Conservation (phyloP, 2,329 filamentous ascomycete genomes). For the Exophiala phaeomuriformis region DNA sequence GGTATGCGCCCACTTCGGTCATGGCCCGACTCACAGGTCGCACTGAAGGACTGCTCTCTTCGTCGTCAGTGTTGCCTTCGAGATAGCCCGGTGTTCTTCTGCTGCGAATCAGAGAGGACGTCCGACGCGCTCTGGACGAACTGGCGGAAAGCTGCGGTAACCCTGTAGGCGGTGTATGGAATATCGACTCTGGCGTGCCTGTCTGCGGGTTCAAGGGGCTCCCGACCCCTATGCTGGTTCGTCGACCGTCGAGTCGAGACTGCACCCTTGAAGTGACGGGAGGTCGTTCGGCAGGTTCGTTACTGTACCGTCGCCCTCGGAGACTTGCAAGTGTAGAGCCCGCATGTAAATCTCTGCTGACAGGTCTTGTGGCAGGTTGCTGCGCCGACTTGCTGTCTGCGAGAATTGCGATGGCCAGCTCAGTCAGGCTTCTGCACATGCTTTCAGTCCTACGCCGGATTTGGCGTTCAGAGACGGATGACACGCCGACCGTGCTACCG, state of each 20-base stretch:
- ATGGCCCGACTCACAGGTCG: conserved; percentile 39
- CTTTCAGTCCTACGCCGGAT: conserved; percentile 84
- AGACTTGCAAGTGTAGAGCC: conserved; percentile 29
- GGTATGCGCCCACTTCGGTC: conserved; percentile 36
- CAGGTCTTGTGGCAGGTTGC: conserved; percentile 24
- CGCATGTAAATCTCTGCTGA: conserved; percentile 29
- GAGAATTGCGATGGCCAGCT: conserved; percentile 77
- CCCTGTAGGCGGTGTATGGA: conserved; percentile 27
- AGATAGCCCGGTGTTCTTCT: conserved; percentile 31
- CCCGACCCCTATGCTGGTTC: conserved; percentile 19
- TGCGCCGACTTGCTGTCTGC: conserved; percentile 42
- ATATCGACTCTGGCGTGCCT: conserved; percentile 7
- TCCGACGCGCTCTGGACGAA: conserved; percentile 36
- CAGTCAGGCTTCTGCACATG: conserved; percentile 85
- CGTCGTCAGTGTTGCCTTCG: conserved; percentile 32
- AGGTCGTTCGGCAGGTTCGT: conserved; percentile 35
- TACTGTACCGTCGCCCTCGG: conserved; percentile 33
- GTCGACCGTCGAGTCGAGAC: conserved; percentile 37
- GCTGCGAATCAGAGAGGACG: conserved; percentile 35
- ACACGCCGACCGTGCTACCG: conserved; percentile 45
- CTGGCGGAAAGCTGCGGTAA: conserved; percentile 28
- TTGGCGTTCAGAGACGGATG: conserved; percentile 62
- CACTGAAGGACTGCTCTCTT: conserved; percentile 30
- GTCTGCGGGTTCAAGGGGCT: conserved; percentile 9
- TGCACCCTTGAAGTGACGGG: conserved; percentile 29